Conservation (phyloP, 2,329 filamentous ascomycete genomes). For the Thermoascus crustaceus region DNA sequence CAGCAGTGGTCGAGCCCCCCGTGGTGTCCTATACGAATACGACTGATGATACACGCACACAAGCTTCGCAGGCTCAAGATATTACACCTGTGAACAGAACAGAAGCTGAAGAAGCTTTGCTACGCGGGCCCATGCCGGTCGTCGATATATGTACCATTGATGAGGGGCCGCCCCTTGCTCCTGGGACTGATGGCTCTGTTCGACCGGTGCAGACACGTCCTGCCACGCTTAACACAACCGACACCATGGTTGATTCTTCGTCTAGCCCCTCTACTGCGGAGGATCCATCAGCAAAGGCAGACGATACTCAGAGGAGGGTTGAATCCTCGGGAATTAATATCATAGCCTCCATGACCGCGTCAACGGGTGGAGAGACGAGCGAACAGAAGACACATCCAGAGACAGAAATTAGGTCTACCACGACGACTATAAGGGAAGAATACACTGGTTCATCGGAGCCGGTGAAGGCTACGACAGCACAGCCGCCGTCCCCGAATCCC, state of each 20-base stretch:
- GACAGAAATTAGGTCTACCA: constrained; percentile 14
- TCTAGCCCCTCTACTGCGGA: constrained; percentile 1
- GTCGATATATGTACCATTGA: constrained; percentile 12
- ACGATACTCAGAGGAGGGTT: constrained; percentile 14
- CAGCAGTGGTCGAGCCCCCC: constrained; percentile 3
- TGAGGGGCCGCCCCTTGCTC: constrained; percentile 8
- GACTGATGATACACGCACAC: not conserved
- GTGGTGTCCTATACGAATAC: not conserved
- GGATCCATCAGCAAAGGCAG: constrained; percentile 8
- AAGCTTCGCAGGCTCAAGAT: constrained; percentile 1
- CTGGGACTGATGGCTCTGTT: constrained; percentile 11
- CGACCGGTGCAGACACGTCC: constrained; percentile 15
- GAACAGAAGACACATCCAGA: constrained; percentile 17
- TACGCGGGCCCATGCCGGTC: constrained; percentile 1
- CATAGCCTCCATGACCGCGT: constrained; percentile 12
- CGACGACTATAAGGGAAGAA: constrained; percentile 23
- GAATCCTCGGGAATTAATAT: constrained; percentile 10
- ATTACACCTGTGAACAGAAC: constrained; percentile 13
- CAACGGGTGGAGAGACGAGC: constrained; percentile 11
- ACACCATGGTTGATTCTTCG: constrained; percentile 2
- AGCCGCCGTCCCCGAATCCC: constrained; percentile 54
- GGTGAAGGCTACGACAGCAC: constrained; percentile 32
- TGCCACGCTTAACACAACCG: constrained; percentile 4
- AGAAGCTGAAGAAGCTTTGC: constrained; percentile 11
- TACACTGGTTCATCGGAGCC: constrained; percentile 22